Evolutionary conservation across 257 asterid species (phyloP).

Genomic region (Sherardia arvensis): DNA sequence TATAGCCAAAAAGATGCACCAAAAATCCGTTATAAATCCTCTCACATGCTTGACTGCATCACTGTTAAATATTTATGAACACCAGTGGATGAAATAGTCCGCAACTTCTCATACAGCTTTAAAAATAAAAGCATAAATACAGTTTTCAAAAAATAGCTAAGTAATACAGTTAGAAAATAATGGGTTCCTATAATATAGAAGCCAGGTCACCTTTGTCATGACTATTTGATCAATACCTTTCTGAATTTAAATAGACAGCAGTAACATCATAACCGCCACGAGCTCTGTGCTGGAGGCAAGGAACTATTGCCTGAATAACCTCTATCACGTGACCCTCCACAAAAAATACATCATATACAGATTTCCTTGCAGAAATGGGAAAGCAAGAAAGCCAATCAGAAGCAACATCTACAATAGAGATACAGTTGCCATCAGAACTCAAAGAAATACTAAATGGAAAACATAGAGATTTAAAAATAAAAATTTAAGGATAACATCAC

Average conservation of each 20-base stretch:
- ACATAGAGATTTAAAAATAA: not conserved
- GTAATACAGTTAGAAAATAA: not conserved
- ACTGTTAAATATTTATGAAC: not conserved
- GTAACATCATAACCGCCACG: constrained; percentile 26
- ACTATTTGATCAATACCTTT: constrained; percentile 45
- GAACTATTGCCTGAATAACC: constrained; percentile 60
- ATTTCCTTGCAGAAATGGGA: constrained; percentile 74
- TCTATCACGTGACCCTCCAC: constrained; percentile 50
- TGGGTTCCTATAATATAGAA: not conserved
- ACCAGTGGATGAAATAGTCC: not conserved
- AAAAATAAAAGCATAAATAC: not conserved
- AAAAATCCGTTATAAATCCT: not conserved
- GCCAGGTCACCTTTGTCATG: not conserved
- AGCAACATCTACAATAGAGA: constrained; percentile 57
- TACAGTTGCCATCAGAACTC: constrained; percentile 12
- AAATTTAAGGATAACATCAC: not conserved
- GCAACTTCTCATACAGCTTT: not conserved
- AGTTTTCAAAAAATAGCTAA: not conserved
- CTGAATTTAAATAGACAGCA: constrained; percentile 63
- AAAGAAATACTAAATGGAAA: constrained; percentile 2
- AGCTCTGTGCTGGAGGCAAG: constrained; percentile 57
- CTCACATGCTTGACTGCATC: not conserved
- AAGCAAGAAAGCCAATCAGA: constrained; percentile 78
- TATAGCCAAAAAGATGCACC: not conserved
- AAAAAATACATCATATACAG: constrained; percentile 69